phyloP scores from a whole-genome alignment of 345 rosid genomes.

The Boechera retrofracta region DNA sequence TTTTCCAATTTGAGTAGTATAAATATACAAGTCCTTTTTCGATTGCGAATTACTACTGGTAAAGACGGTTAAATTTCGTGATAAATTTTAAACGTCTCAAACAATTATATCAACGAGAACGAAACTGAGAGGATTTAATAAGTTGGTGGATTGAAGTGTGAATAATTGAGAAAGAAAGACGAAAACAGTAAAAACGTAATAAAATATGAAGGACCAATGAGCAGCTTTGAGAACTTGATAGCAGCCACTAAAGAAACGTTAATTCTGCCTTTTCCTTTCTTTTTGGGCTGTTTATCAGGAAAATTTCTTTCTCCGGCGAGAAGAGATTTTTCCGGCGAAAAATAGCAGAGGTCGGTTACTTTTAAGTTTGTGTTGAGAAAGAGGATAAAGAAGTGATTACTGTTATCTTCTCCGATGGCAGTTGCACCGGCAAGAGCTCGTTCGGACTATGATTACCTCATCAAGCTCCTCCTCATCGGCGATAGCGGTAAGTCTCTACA shows the following conservation, averaged over 20 bases:
- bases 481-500: slow-evolving; percentile 48
- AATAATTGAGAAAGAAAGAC: neutral
- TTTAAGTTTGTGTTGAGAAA: neutral
- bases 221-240: slow-evolving; percentile 9
- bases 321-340: slow-evolving; percentile 28
- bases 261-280: neutral
- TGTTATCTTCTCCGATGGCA: slow-evolving; percentile 43
- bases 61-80: neutral
- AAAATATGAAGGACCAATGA: slow-evolving; percentile 33
- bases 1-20: neutral
- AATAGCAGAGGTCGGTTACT: slow-evolving; percentile 6
- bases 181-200: neutral
- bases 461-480: slow-evolving; percentile 59
- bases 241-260: neutral
- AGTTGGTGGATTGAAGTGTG: slow-evolving; percentile 12
- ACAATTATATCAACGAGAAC: neutral
- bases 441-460: slow-evolving; percentile 59
- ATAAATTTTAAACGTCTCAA: neutral
- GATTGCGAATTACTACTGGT: neutral
- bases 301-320: slow-evolving; percentile 28
- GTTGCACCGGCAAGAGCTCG: slow-evolving; percentile 61
- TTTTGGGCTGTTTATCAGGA: slow-evolving; percentile 11
- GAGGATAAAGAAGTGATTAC: neutral
- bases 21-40: neutral
- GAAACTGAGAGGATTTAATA: neutral